Evolutionary conservation across 768 basidiomycete genomes (phyloP).

Genomic region (Leccinellum rugosiceps): DNA sequence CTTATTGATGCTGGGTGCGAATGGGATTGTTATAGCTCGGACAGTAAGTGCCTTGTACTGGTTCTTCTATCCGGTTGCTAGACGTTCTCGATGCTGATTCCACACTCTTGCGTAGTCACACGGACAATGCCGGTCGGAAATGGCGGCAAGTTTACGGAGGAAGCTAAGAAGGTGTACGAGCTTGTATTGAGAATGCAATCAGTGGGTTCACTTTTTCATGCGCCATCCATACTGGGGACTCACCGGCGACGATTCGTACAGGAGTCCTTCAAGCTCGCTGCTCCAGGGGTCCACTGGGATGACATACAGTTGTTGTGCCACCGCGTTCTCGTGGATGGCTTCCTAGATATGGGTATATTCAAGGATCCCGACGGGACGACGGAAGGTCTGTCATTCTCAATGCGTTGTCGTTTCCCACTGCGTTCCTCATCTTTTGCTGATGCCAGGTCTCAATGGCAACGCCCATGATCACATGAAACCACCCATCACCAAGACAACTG

Average conservation of each 20-base stretch:
- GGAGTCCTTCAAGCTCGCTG: constrained; percentile 66
- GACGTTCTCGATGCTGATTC: not conserved
- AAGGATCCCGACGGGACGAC: constrained; percentile 49
- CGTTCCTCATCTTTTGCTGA: not conserved
- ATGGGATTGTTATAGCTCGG: constrained; percentile 66
- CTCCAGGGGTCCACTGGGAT: constrained; percentile 89
- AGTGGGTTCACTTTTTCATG: constrained; percentile 35
- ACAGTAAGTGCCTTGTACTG: constrained; percentile 40
- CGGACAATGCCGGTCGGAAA: constrained; percentile 94
- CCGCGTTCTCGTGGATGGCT: constrained; percentile 73
- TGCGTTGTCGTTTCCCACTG: not conserved
- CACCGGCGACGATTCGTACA: constrained; percentile 31
- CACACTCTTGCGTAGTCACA: constrained; percentile 52
- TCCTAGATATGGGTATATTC: constrained; percentile 85
- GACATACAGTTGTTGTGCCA: constrained; percentile 82
- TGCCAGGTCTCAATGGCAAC: constrained; percentile 4
- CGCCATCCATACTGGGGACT: not conserved
- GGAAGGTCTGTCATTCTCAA: constrained; percentile 8
- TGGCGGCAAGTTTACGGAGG: constrained; percentile 80
- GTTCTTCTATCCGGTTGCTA: not conserved
- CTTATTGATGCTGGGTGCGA: constrained; percentile 96
- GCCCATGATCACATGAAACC: not conserved
- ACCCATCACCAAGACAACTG: not conserved
- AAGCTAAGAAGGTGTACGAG: constrained; percentile 79
- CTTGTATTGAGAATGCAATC: constrained; percentile 90